Evolutionary conservation across 352 stramenopile species (phyloP).

Genomic region (Salisapilia sapeloensis): DNA sequence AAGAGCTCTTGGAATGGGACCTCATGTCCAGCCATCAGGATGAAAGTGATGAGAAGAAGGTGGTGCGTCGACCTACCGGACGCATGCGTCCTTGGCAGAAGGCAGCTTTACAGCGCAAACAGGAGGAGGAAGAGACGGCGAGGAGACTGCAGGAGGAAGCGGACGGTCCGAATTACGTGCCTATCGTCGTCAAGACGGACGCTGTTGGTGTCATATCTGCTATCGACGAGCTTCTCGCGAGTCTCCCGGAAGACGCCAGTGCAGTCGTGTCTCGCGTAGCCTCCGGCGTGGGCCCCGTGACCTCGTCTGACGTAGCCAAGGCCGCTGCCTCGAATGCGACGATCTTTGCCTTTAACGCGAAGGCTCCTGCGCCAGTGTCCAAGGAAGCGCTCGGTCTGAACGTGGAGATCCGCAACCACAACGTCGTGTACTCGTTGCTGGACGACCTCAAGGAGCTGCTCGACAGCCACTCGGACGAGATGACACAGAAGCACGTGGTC

Average conservation of each 20-base stretch:
- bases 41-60: constrained; percentile 20
- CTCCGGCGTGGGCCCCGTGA: constrained; percentile 66
- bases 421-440: constrained; percentile 79
- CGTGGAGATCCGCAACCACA: constrained; percentile 50
- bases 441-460: constrained; percentile 79
- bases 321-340: constrained; percentile 63
- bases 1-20: constrained; percentile 61
- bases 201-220: constrained; percentile 94
- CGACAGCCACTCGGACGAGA: constrained; percentile 36
- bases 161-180: constrained; percentile 88
- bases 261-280: constrained; percentile 70
- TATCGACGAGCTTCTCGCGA: constrained; percentile 67
- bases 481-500: constrained; percentile 45
- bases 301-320: constrained; percentile 68
- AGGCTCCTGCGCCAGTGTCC: constrained; percentile 49
- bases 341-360: constrained; percentile 84
- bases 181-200: constrained; percentile 97
- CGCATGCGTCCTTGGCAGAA: constrained; percentile 53
- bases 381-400: constrained; percentile 67
- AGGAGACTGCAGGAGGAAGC: constrained; percentile 53
- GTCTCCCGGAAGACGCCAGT: constrained; percentile 38
- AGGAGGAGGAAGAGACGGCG: constrained; percentile 38
- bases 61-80: constrained; percentile 1
- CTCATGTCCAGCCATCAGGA: constrained; percentile 43
- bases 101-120: constrained; percentile 43